Percentiles rank a stretch among this genome's conserved stretches.
Evolutionary conservation across 805 yeast species (phyloP).

Genomic region (Danielia reshetovae): DNA sequence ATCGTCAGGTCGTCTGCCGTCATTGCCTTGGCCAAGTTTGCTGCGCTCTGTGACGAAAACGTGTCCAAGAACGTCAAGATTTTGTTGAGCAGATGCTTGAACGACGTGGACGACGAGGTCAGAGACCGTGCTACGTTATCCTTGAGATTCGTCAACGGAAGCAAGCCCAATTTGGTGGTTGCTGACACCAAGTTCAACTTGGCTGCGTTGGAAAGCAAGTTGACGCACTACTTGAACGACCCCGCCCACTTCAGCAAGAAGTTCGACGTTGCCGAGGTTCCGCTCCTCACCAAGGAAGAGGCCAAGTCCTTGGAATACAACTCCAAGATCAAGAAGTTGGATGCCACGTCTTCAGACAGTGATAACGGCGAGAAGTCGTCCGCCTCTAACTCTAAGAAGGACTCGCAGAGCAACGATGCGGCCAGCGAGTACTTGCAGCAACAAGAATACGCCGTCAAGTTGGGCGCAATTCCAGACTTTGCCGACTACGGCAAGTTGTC

Average conservation of each 20-base stretch:
- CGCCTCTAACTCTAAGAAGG: conserved; percentile 2
- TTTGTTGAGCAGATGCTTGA: conserved; percentile 76
- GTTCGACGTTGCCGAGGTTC: conserved; percentile 70
- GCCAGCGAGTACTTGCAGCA: conserved; percentile 38
- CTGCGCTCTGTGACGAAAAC: conserved; percentile 65
- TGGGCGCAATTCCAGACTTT: conserved; percentile 70
- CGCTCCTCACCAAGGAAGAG: conserved; percentile 65
- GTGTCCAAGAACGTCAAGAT: conserved; percentile 68
- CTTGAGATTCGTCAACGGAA: conserved; percentile 52
- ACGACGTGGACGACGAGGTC: conserved; percentile 92
- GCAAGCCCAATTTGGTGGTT: conserved; percentile 47
- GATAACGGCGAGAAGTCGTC: conserved; percentile 5
- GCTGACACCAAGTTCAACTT: conserved; percentile 71
- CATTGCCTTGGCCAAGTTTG: conserved; percentile 86
- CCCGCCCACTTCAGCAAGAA: conserved; percentile 47
- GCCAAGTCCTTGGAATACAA: conserved; percentile 59
- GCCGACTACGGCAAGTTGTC: conserved; percentile 68
- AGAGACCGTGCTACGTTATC: conserved; percentile 95
- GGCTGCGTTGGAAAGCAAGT: conserved; percentile 70
- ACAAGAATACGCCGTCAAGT: conserved; percentile 67
- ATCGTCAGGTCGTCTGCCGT: conserved; percentile 95
- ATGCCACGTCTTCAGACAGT: conserved; percentile 20
- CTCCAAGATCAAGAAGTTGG: conserved; percentile 43
- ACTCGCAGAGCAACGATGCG: conserved; percentile 9
- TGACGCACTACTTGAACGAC: conserved; percentile 66